Evolutionary conservation across 768 basidiomycete genomes (phyloP), one percentile per base, ranked within the genome.

Genomic region (Albatrellus ellisii): DNA sequence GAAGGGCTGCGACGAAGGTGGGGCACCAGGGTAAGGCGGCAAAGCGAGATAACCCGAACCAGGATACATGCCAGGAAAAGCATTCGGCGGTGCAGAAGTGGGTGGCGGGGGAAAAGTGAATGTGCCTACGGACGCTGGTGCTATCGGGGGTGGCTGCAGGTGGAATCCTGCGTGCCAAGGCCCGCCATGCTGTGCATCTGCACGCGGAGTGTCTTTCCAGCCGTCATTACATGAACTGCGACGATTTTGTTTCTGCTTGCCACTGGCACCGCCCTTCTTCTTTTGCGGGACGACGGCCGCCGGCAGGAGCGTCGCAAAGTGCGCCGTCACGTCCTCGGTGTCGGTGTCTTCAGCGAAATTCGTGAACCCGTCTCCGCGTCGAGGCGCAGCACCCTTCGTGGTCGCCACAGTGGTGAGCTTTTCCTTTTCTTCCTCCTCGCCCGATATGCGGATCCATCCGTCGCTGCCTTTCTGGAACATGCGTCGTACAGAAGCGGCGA

Each of bases 381-480:
- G n/a, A n/a, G n/a, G n/a, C n/a, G n/a, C n/a, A n/a, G n/a, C n/a
- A n/a, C n/a, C n/a, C n/a, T n/a, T n/a, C n/a, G n/a, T n/a, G n/a
- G n/a, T n/a, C n/a, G n/a, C n/a, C n/a, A n/a, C n/a, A n/a, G n/a
- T n/a, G n/a, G n/a, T n/a, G n/a, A 21, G 12, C 12, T 18, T 18
- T 14, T 10, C 20, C 12, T 21, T 12, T 20, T 18, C 37, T 25
- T 34, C 48, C 37, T 41, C 38, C 26, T 49, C 46, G 24, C 41
- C 46, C 0, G 39, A 35, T 12, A 51, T 26, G 39, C 47, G 26
- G 41, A 51, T 49, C 50, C 50, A 51, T 24, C 50, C 50, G 29
- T 51, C 50, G 31, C 32, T 43, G 31, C 44, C 44, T 22, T 43
- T 43, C 40, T 51, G 50, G 44, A 51, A 51, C n/a, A 48, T 39